A percentile compares a stretch with the other conserved stretches of the same genome.
Evolutionary conservation across 1,284 basidiomycete species (phyloP).

Genomic region (Ustilago trichophora): DNA sequence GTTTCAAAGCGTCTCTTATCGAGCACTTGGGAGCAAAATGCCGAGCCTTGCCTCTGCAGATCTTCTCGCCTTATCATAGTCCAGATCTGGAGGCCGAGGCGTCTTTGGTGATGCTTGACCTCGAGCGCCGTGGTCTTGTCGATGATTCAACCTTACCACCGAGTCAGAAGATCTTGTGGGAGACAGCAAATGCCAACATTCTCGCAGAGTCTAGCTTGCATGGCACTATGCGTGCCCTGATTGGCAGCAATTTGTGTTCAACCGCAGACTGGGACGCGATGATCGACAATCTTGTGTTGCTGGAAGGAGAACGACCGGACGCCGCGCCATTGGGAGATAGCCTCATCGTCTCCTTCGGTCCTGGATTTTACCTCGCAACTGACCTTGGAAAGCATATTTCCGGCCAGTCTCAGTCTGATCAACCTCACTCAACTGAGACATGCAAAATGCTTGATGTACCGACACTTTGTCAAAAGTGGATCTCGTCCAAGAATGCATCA

Average conservation of each 20-base stretch:
- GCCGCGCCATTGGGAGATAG: too few relatives aligned
- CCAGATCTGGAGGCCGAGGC: slow-evolving; percentile 11
- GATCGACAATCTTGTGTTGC: slow-evolving; percentile 14
- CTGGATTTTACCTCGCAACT: slow-evolving; percentile 18
- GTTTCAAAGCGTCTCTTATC: slow-evolving; percentile 10
- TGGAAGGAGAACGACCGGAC: neutral
- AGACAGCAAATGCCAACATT: slow-evolving; percentile 13
- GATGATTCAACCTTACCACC: slow-evolving; percentile 1
- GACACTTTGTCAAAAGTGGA: slow-evolving; percentile 1
- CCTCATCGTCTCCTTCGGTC: slow-evolving; percentile 24
- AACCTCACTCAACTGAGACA: too few relatives aligned
- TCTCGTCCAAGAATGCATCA: neutral
- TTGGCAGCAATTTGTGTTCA: slow-evolving; percentile 26
- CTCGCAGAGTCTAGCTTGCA: slow-evolving; percentile 1
- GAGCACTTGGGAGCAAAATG: slow-evolving; percentile 1
- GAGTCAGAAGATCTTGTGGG: slow-evolving; percentile 25
- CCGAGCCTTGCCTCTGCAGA: slow-evolving; percentile 15
- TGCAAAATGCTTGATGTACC: slow-evolving; percentile 19
- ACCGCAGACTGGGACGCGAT: slow-evolving; percentile 34
- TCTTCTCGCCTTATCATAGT: slow-evolving; percentile 39
- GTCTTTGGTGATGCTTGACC: slow-evolving; percentile 17
- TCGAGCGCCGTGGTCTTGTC: slow-evolving; percentile 21
- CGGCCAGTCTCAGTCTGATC: too few relatives aligned
- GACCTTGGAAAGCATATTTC: slow-evolving; percentile 14
- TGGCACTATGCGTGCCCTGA: slow-evolving; percentile 3